These are phyloP conservation scores for Flaveria linearis DNA, from an alignment of 129 eudicot species.

Conservation along the genomic window DNA sequence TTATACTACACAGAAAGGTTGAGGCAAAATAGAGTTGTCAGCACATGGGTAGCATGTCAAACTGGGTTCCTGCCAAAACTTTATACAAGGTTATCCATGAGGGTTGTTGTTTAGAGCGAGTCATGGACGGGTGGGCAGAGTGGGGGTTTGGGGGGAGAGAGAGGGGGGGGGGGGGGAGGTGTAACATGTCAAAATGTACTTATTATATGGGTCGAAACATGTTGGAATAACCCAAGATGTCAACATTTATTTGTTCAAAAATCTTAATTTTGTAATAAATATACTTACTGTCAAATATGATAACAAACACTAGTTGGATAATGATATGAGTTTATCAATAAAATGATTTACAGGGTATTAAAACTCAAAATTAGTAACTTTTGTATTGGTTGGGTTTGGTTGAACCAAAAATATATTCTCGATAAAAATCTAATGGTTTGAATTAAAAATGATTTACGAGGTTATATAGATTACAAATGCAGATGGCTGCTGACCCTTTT, in stretches of 20 bases:
- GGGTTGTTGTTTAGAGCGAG: background rate
- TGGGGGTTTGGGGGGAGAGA: too few species aligned
- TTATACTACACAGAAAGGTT: background rate
- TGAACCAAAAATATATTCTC: background rate
- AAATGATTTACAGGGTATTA: background rate
- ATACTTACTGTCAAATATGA: background rate
- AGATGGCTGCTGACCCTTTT: background rate
- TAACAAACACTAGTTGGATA: background rate
- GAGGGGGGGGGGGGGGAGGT: too few species aligned
- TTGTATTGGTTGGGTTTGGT: background rate
- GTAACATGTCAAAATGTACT: background rate
- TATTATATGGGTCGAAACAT: background rate
- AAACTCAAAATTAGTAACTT: background rate
- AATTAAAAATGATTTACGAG: background rate
- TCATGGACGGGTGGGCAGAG: background rate
- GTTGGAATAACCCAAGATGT: background rate
- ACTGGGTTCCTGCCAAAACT: background rate
- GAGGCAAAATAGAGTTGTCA: background rate
- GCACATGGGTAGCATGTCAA: background rate
- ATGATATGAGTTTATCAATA: background rate
- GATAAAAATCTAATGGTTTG: background rate
- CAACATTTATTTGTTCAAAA: background rate
- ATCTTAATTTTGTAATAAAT: background rate
- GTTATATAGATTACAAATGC: background rate
- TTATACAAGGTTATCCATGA: background rate